Percentiles rank a stretch among this genome's conserved stretches.
phyloP scores from a whole-genome alignment of 192 early-diverging fungal species.

The Thoreauomyces humboldtii region DNA sequence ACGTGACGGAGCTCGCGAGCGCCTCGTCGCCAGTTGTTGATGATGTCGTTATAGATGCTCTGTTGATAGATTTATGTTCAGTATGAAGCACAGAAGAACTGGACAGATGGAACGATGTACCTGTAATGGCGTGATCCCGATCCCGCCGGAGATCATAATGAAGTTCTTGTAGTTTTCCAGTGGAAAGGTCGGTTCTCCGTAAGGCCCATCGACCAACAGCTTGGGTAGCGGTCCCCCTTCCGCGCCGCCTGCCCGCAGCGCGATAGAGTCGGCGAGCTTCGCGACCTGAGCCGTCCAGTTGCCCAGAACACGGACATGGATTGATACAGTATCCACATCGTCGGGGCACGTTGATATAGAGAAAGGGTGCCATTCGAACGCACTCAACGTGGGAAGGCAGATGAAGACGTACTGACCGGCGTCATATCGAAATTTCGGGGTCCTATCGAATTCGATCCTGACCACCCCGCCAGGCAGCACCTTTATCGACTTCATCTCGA shows the following conservation, averaged over 20 bases:
- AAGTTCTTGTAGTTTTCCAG: conserved; percentile 68
- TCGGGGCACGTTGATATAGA: conserved; percentile 75
- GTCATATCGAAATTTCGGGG: conserved; percentile 35
- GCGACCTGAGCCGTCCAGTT: conserved; percentile 65
- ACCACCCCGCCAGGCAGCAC: neutral
- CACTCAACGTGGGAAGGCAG: conserved; percentile 61
- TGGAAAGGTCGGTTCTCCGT: conserved; percentile 61
- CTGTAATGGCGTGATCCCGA: conserved; percentile 72
- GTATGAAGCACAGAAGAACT: no score
- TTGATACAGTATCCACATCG: conserved; percentile 69
- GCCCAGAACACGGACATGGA: conserved; percentile 74
- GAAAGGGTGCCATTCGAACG: conserved; percentile 74
- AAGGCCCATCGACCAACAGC: conserved; percentile 69
- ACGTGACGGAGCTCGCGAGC: neutral
- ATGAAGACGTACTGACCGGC: conserved; percentile 79
- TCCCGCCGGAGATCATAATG: conserved; percentile 68
- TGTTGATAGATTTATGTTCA: no score
- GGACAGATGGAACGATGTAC: no score
- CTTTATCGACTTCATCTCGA: neutral
- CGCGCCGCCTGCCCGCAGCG: conserved; percentile 37
- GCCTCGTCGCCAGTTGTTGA: neutral
- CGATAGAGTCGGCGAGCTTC: conserved; percentile 64
- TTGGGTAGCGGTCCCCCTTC: neutral
- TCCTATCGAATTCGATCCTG: conserved; percentile 2
- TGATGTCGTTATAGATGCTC: conserved; percentile 6